Percentiles rank a stretch among this genome's conserved stretches.
phyloP scores from a whole-genome alignment of 73 alveolate species.

The Breviolum minutum region DNA sequence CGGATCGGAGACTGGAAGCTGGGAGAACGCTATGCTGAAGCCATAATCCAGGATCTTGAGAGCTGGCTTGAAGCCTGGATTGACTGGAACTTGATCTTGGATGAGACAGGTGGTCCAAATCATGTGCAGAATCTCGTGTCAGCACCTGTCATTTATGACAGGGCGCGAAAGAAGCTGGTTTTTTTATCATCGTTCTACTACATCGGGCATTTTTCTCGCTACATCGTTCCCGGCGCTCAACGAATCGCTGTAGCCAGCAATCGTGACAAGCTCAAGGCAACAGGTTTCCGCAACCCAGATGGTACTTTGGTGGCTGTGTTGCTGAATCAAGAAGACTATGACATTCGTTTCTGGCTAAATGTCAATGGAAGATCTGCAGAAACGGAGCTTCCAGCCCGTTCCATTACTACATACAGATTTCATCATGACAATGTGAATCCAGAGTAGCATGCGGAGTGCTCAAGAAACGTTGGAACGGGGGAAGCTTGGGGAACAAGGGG shows the following conservation, averaged over 20 bases:
- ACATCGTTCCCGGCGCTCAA: slow-evolving; percentile 56
- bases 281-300: slow-evolving; percentile 76
- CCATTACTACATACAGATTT: slow-evolving; percentile 38
- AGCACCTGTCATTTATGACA: slow-evolving; percentile 78
- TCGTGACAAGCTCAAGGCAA: slow-evolving; percentile 63
- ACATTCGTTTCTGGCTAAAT: slow-evolving; percentile 33
- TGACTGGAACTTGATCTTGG: slow-evolving; percentile 94
- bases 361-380: neutral
- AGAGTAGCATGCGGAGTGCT: too few species aligned
- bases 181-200: slow-evolving; percentile 84
- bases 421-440: neutral
- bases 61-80: slow-evolving; percentile 94
- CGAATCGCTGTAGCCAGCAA: slow-evolving; percentile 50
- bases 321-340: slow-evolving; percentile 69
- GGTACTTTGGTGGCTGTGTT: slow-evolving; percentile 64
- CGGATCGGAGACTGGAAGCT: slow-evolving; percentile 84
- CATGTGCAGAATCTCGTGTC: slow-evolving; percentile 86
- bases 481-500: too few species aligned
- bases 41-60: slow-evolving; percentile 81
- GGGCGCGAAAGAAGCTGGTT: slow-evolving; percentile 42
- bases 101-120: slow-evolving; percentile 78
- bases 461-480: too few species aligned
- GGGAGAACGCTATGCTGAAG: slow-evolving; percentile 91
- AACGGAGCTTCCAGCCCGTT: slow-evolving; percentile 63
- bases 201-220: slow-evolving; percentile 92